Base-by-base conservation (phyloP, 306 rosid species). In the Purshia tridentata region DNA sequence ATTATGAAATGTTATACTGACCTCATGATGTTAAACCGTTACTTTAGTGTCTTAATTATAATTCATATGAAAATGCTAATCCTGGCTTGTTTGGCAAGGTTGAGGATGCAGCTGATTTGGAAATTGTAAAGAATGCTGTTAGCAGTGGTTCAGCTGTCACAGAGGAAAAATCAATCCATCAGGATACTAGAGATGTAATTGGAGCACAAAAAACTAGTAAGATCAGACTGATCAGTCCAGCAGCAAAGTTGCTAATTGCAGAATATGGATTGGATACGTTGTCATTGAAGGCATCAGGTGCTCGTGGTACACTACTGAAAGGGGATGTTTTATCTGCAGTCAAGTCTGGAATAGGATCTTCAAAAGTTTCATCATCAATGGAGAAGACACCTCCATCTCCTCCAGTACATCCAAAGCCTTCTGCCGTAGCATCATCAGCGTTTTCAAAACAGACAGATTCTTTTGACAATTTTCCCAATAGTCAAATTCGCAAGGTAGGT, bases 301-400 rank as follows among this genome's bases (percentile, higher is more conserved):
- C 86, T 75, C 69, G 80, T 67, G 91, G 99, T 61, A 94, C 95
- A 65, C 84, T 94, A 70, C 84, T 94, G 68, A 94, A 94, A 81
- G 96, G 97, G 77, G 99, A 94, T 80, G 96, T 94, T 74, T 88
- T 94, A 67, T 82, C 89, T 73, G 97, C 89, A 54, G 86, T 94
- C 67, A 94, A 89, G 79, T 85, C 95, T 40, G 96, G 97, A 74
- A 81, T 79, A 66, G 78, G 83, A 76, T 81, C 82, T 80, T 72
- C 84, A 6, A 85, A 75, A 82, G 86, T 83, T 66, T 74, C 87
- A 62, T 83, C 84, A 48, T 76, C 95, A 66, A 83, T 87, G 80
- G 91, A 80, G 72, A 90, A 90, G 83, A 63, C 80, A 67, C 41
- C 70, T 7, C 50, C 85, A 35, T 60, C 89, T 48, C 63, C 88